These are phyloP conservation scores for Peltaster fructicola DNA, from an alignment of 2,329 filamentous ascomycete species.

Conservation along the genomic window DNA sequence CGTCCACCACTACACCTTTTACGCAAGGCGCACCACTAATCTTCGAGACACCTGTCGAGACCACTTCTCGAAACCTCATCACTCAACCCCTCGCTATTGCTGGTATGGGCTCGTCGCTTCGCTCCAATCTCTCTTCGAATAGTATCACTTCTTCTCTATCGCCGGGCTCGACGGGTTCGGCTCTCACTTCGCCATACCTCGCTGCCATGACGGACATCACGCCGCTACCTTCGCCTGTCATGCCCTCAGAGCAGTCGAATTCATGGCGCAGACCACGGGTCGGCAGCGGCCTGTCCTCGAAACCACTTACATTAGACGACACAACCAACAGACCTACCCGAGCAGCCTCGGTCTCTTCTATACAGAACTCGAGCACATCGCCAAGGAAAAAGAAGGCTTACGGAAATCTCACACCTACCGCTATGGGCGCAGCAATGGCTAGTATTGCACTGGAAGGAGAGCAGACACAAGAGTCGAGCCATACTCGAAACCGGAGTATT, in stretches of 20 bases:
- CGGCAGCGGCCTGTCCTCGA: constrained; percentile 12
- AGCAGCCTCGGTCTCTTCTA: constrained; percentile 1
- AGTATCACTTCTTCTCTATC: constrained; percentile 29
- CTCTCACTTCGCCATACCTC: constrained; percentile 30
- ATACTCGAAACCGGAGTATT: constrained; percentile 57
- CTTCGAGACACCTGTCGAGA: constrained; percentile 17
- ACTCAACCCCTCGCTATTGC: constrained; percentile 17
- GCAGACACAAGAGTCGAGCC: constrained; percentile 25
- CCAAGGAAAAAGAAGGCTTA: constrained; percentile 31
- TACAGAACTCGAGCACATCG: constrained; percentile 7
- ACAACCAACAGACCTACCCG: constrained; percentile 17
- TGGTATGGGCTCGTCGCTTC: constrained; percentile 15
- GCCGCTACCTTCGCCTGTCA: constrained; percentile 33
- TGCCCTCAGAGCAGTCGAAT: constrained; percentile 22
- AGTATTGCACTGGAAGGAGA: constrained; percentile 11
- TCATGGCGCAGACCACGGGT: constrained; percentile 25
- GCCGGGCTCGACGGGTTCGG: constrained; percentile 24
- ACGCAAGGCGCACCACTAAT: constrained; percentile 9
- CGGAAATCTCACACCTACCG: constrained; percentile 24
- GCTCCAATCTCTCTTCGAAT: constrained; percentile 24
- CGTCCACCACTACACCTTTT: neutral
- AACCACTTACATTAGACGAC: constrained; percentile 15
- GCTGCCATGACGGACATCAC: constrained; percentile 32
- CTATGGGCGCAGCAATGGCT: constrained; percentile 20
- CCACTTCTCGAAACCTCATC: constrained; percentile 22